phyloP scores from a whole-genome alignment of 306 rosid species.

The Prunus davidiana region DNA sequence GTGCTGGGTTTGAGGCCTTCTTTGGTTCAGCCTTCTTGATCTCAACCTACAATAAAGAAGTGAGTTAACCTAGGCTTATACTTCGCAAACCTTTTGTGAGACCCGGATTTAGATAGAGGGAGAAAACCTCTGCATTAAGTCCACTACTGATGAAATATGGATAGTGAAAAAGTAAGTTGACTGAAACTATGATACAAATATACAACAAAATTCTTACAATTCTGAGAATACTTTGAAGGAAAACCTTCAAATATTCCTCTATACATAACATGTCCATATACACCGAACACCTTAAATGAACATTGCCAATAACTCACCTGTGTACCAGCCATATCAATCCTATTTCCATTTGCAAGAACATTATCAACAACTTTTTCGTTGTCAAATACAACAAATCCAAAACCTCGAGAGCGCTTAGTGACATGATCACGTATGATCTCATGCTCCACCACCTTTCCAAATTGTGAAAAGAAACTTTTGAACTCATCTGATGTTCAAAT shows the following conservation, averaged over 20 bases:
- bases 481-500: constrained; percentile 38
- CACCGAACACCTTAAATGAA: constrained; percentile 13
- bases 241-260: constrained; percentile 12
- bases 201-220: not conserved
- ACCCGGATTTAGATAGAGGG: constrained; percentile 30
- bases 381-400: constrained; percentile 78
- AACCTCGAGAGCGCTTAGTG: constrained; percentile 74
- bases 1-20: constrained; percentile 81
- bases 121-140: constrained; percentile 37
- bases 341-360: constrained; percentile 65
- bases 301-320: constrained; percentile 57
- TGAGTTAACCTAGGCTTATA: constrained; percentile 67
- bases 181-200: not conserved
- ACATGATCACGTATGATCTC: constrained; percentile 72
- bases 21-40: constrained; percentile 96
- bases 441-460: constrained; percentile 70
- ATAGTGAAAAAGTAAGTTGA: not conserved
- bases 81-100: constrained; percentile 17
- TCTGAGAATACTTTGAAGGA: not conserved
- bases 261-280: constrained; percentile 4
- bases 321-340: constrained; percentile 77
- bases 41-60: constrained; percentile 98
- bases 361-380: constrained; percentile 68
- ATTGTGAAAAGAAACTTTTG: constrained; percentile 56
- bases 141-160: constrained; percentile 2